A percentile compares a stretch with the other conserved stretches of the same genome.
Evolutionary conservation across 1,284 basidiomycete species (phyloP).

Genomic region (Peniophora sp.): DNA sequence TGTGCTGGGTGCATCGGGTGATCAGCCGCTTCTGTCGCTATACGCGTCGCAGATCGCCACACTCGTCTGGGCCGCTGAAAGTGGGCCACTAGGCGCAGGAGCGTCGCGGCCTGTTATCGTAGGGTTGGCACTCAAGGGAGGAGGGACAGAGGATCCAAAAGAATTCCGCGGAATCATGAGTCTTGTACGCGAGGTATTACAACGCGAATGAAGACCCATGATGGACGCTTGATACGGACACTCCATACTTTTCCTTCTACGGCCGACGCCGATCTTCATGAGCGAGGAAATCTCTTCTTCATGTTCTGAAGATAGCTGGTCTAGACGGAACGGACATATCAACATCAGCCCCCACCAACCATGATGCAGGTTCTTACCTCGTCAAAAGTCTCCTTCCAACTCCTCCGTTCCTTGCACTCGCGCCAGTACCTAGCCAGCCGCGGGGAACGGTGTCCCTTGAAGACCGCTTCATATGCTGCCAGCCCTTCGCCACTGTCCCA

Average conservation of each 20-base stretch:
- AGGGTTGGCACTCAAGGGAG: conserved; percentile 54
- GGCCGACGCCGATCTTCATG: too few relatives aligned
- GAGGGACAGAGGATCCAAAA: conserved; percentile 34
- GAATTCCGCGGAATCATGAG: conserved; percentile 65
- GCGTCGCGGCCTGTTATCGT: conserved; percentile 50
- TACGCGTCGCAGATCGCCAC: conserved; percentile 85
- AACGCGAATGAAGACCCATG: neutral
- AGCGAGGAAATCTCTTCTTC: too few relatives aligned
- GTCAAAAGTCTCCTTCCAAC: neutral
- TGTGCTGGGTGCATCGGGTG: conserved; percentile 66
- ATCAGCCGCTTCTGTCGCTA: conserved; percentile 69
- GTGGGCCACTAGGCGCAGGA: conserved; percentile 19
- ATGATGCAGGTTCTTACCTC: neutral
- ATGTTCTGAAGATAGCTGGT: too few relatives aligned
- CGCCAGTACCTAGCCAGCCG: neutral
- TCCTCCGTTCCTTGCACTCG: neutral
- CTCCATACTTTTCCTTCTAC: too few relatives aligned
- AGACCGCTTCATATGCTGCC: neutral
- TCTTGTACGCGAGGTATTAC: conserved; percentile 43
- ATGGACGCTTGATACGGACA: too few relatives aligned
- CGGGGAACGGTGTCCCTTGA: neutral
- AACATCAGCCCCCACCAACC: too few relatives aligned
- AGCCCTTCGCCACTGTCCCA: neutral
- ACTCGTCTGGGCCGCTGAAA: conserved; percentile 62
- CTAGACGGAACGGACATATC: too few relatives aligned